Percentiles rank a stretch among this genome's conserved stretches.
Evolutionary conservation across 768 basidiomycete genomes (phyloP).

Genomic region (Termitomyces sp.): DNA sequence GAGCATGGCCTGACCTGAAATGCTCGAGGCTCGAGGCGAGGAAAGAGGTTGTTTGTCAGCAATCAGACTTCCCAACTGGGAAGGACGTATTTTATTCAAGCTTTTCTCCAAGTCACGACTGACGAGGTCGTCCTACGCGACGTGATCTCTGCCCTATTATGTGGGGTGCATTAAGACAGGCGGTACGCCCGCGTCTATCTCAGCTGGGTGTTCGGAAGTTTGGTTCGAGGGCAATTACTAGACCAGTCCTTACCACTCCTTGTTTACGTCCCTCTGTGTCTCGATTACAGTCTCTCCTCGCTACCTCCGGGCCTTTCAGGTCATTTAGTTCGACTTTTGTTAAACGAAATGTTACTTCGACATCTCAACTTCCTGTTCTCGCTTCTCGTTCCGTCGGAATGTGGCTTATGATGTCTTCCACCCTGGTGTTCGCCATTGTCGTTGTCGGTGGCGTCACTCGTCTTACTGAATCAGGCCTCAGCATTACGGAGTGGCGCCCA

Average conservation of each 20-base stretch:
- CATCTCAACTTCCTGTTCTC: conserved; percentile 47
- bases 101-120: too few relatives aligned
- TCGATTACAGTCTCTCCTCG: conserved; percentile 6
- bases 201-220: not conserved
- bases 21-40: conserved; percentile 1
- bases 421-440: conserved; percentile 86
- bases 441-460: conserved; percentile 96
- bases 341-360: not conserved
- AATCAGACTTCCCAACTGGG: not conserved
- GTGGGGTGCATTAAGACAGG: conserved; percentile 20
- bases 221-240: not conserved
- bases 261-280: not conserved
- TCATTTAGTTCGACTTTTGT: not conserved
- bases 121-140: conserved; percentile 13
- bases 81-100: not conserved
- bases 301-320: conserved; percentile 2
- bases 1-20: conserved; percentile 20
- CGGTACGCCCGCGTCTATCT: conserved; percentile 9
- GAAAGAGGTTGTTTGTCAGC: conserved; percentile 6
- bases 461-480: conserved; percentile 94
- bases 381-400: conserved; percentile 68
- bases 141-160: conserved; percentile 3
- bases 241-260: not conserved
- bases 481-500: conserved; percentile 97
- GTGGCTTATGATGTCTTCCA: conserved; percentile 85